Base-by-base conservation (phyloP, 345 rosid species). In the Syzygium jambos region DNA sequence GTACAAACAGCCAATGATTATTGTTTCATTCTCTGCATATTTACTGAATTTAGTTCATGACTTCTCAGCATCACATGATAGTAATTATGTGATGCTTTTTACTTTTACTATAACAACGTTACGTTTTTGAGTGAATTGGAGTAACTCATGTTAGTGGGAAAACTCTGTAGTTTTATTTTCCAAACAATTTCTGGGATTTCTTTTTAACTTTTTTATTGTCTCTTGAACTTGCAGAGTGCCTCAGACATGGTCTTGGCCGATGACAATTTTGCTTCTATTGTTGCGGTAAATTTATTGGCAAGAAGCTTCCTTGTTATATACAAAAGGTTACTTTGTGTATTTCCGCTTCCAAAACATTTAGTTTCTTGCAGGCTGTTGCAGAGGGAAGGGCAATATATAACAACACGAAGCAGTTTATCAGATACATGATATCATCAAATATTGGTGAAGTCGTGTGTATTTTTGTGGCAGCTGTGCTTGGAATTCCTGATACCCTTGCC, bases 211-310 rank as follows among this genome's bases (percentile, higher is more conserved):
- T 46, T 61, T 88, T 89, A 34, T 27, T 16, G 15, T 80, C 54
- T 89, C 89, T 91, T 86, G 85, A 86, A 51, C 86, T 87, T 92
- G 83, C 97, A 98, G 99, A 98, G 96, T 89, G 99, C 99, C 91
- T 95, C 99, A 78, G 99, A 98, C 93, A 98, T 98, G 99, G 99
- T 98, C 92, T 93, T 98, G 95, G 99, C 98, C n/a, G 99, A 98
- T 88, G 99, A 98, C 89, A 98, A 98, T 91, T 98, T 98, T 90
- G 98, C 99, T 89, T 94, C 99, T 43, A 95, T 98, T 86, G 98
- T 98, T 85, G 99, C 97, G 94, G 99, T 98, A 94, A 68, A 91
- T 56, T 22, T 43, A 38, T 73, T 73, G 49, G 4, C 43, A 57
- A 22, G 61, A 38, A 84, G 54, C 63, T 84, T 53, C 61, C 57